Percentiles rank a stretch among this genome's conserved stretches.
Evolutionary conservation across 805 yeast genomes (phyloP).

Genomic region (Lachancea meyersii): DNA sequence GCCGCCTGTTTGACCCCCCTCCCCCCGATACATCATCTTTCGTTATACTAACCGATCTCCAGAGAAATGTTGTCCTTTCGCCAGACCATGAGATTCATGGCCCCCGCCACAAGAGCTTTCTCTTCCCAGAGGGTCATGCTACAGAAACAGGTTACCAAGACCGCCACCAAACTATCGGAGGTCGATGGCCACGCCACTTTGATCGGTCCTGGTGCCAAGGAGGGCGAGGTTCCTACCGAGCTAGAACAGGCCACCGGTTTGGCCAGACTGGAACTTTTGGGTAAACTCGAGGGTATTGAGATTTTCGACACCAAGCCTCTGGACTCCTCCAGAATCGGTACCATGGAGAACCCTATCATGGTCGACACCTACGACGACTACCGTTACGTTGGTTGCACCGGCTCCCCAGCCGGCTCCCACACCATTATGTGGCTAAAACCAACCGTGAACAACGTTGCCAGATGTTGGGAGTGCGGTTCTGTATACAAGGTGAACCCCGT

Average conservation of each 20-base stretch:
- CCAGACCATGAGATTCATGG: slow-evolving; percentile 27
- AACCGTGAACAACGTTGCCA: slow-evolving; percentile 70
- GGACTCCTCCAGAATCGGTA: slow-evolving; percentile 83
- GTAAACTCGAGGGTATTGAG: slow-evolving; percentile 92
- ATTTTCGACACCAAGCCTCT: slow-evolving; percentile 85
- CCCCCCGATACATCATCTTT: too few relatives aligned
- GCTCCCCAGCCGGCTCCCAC: slow-evolving; percentile 91
- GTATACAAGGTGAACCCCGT: slow-evolving; percentile 83
- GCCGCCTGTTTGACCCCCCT: too few relatives aligned
- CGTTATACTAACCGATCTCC: background rate
- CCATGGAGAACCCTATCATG: slow-evolving; percentile 80
- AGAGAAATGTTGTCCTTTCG: slow-evolving; percentile 34
- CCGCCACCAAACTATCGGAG: slow-evolving; percentile 66
- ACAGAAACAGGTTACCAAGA: slow-evolving; percentile 43
- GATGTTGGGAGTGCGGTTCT: slow-evolving; percentile 99
- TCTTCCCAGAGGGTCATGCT: slow-evolving; percentile 28
- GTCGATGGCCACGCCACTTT: slow-evolving; percentile 72
- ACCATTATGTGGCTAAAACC: slow-evolving; percentile 89
- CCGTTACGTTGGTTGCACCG: slow-evolving; percentile 97
- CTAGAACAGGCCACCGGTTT: slow-evolving; percentile 97
- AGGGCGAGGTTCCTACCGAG: slow-evolving; percentile 86
- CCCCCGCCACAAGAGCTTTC: slow-evolving; percentile 33
- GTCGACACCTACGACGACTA: slow-evolving; percentile 86
- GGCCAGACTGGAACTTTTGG: slow-evolving; percentile 91
- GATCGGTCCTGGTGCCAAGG: slow-evolving; percentile 85